Evolutionary conservation across 768 basidiomycete genomes (phyloP), one percentile per base, ranked within the genome.

Genomic region (Podaxis rugospora): DNA sequence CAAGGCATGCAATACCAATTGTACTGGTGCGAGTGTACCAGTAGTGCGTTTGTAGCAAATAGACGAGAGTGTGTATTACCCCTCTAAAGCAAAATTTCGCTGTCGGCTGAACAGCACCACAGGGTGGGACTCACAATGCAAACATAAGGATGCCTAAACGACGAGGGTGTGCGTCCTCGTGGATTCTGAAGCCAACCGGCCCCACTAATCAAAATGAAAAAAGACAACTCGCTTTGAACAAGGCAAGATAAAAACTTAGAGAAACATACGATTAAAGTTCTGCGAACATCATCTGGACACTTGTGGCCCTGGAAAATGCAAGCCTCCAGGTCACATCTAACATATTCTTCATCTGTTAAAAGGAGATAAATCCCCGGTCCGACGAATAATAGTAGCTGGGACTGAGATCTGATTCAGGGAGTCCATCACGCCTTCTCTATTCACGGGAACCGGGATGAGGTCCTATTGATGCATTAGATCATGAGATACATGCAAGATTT

Each of bases 11-110:
- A 55, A 78, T 71, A 1, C 70, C 70, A 13, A 69, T 68, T 1
- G 72, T 76, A 0, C 75, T 71, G 28, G 61, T 67, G 16, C 72
- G 69, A 0, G 71, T 71, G 56, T 66, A 75, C 74, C 75, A 77
- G 55, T 77, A 77, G 51, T 68, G 58, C 51, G 68, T 40, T 7
- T 67, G 58, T 2, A 75, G 58, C 18, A 66, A 1, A 7, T 47
- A 44, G 4, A 47, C 35, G 16, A 66, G 3, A 13, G 56, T 16
- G 23, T 47, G 23, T 16, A 71, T 37, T 2, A 53, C 42, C 2
- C 40, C 2, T 5, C 73, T 73, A 50, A 18, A 14, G 13, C 2
- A 10, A 55, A 44, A 5, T 32, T 32, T 32, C 28, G 28, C 6
- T 28, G 28, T 9, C 28, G 28, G 28, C 6, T 2, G 6, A 6